Base-by-base conservation (phyloP, 2,329 filamentous ascomycete genomes). In the Clonostachys sp. region DNA sequence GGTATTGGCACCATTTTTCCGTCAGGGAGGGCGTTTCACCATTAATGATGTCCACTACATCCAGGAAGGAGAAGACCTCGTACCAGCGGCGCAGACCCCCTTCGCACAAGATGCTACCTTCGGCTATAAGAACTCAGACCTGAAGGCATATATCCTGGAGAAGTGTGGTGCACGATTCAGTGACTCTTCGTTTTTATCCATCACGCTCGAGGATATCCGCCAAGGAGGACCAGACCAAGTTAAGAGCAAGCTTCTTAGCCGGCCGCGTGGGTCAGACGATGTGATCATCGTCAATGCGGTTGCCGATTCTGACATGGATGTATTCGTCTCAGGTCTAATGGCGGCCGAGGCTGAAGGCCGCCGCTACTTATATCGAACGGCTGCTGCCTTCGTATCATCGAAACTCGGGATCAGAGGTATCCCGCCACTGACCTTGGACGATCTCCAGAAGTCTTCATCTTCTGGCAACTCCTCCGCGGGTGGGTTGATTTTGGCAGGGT, bases 61-160 rank as follows among this genome's bases (percentile, higher is more conserved):
- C 16, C 68, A 70, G 7, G 76, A 81, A 47, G 71, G 68, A 2
- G 70, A 73, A 5, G 52, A 47, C 9, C 50, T 62, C 1, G 54
- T 62, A 2, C 58, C 78, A 0, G 77, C 75, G 0, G 71, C 66
- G 0, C 62, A 71, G 49, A 81, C 77, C 4, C 75, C 73, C 4
- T 82, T 81, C 50, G 78, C 79, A 2, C 67, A 68, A 38, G 79
- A 83, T 57, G 77, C 76, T 0, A 77, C 75, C 0, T 82, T 82
- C 58, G 77, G 78, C 2, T 82, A 78, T 53, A 66, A 65, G 46
- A 74, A 68, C 52, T 80, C 77, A 4, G 74, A 80, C 53, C 57
- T 61, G 30, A 53, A 54, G n/a, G 50, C 56, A 1, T 81, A 79
- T 55, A 65, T 81, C 1, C 54, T 70, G 12, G 78, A 81, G 55